Percentiles rank a stretch among this genome's conserved stretches.
Evolutionary conservation across 495 filamentous ascomycete genomes (phyloP).

Genomic region (Oleoguttula mirabilis): DNA sequence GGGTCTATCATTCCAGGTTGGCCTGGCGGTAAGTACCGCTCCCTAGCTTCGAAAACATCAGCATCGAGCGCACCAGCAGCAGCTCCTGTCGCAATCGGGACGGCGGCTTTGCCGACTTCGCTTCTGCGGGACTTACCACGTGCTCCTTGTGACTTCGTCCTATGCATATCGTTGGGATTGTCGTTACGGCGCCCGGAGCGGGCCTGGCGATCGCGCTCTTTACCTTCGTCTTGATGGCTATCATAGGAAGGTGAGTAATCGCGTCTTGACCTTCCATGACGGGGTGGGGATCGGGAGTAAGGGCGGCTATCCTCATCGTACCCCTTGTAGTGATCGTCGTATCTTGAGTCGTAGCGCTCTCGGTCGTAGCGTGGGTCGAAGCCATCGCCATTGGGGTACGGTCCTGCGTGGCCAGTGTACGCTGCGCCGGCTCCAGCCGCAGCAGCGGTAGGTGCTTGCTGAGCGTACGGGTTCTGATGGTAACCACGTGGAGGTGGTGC

Average conservation of each 20-base stretch:
- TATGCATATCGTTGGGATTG: neutral
- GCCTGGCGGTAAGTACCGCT: conserved; percentile 7
- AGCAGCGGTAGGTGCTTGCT: conserved; percentile 1
- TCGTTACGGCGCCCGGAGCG: conserved; percentile 7
- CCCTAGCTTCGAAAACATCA: conserved; percentile 12
- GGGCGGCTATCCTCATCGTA: conserved; percentile 3
- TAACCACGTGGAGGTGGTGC: conserved; percentile 7
- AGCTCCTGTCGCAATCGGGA: conserved; percentile 9
- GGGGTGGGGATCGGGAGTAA: neutral
- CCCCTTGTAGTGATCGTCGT: neutral
- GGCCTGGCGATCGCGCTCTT: conserved; percentile 2
- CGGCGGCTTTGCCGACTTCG: conserved; percentile 7
- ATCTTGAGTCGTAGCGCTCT: conserved; percentile 4
- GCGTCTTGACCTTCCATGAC: neutral
- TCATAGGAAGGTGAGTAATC: conserved; percentile 5
- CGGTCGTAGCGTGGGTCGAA: too few relatives aligned
- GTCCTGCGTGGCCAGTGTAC: neutral
- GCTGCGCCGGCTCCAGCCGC: neutral
- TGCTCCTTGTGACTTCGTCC: conserved; percentile 2
- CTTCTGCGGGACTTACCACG: conserved; percentile 12
- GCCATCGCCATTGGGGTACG: too few relatives aligned
- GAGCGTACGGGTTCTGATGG: conserved; percentile 16
- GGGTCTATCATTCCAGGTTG: conserved; percentile 5
- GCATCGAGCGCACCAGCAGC: conserved; percentile 13
- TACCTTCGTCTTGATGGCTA: neutral